Conservation (phyloP, 176 grass and related monocot species). For the Lolium rigidum region DNA sequence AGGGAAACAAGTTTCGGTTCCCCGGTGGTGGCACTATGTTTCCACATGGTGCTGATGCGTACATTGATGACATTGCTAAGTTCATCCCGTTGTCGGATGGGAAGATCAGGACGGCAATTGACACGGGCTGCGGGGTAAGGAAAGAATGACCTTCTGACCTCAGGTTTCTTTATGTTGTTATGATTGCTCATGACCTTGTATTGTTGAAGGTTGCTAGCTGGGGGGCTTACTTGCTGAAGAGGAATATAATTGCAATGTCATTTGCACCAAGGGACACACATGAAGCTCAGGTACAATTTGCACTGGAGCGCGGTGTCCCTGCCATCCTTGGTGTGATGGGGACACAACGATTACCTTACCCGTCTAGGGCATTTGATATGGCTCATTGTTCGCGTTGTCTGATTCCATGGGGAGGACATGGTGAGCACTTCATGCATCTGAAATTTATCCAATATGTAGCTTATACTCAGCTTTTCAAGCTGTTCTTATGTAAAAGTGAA, state of each 20-base stretch:
- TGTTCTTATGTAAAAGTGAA: slow-evolving; percentile 2
- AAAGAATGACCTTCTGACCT: not conserved
- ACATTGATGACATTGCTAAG: slow-evolving; percentile 85
- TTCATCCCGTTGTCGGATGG: slow-evolving; percentile 80
- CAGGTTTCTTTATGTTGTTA: slow-evolving; percentile 27
- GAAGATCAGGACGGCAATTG: slow-evolving; percentile 82
- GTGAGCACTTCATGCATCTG: slow-evolving; percentile 52
- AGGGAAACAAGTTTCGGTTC: slow-evolving; percentile 83
- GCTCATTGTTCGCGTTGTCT: slow-evolving; percentile 94
- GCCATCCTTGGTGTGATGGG: slow-evolving; percentile 96
- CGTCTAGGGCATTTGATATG: slow-evolving; percentile 95
- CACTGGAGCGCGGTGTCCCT: slow-evolving; percentile 89
- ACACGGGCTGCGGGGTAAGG: slow-evolving; percentile 90
- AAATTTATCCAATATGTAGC: not conserved
- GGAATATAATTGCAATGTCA: slow-evolving; percentile 85
- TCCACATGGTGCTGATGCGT: slow-evolving; percentile 75
- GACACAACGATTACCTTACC: slow-evolving; percentile 80
- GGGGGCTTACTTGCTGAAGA: slow-evolving; percentile 93
- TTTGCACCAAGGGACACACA: slow-evolving; percentile 95
- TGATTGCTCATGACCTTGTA: slow-evolving; percentile 26
- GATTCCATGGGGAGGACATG: slow-evolving; percentile 75
- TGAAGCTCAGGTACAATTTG: slow-evolving; percentile 95
- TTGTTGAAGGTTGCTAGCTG: slow-evolving; percentile 87
- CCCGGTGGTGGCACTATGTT: slow-evolving; percentile 95
- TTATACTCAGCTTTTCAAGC: slow-evolving; percentile 23